A percentile compares a stretch with the other conserved stretches of the same genome.
Evolutionary conservation across 371 early-diverging fungal species (phyloP).

Genomic region (Syncephalastrum contaminatum): DNA sequence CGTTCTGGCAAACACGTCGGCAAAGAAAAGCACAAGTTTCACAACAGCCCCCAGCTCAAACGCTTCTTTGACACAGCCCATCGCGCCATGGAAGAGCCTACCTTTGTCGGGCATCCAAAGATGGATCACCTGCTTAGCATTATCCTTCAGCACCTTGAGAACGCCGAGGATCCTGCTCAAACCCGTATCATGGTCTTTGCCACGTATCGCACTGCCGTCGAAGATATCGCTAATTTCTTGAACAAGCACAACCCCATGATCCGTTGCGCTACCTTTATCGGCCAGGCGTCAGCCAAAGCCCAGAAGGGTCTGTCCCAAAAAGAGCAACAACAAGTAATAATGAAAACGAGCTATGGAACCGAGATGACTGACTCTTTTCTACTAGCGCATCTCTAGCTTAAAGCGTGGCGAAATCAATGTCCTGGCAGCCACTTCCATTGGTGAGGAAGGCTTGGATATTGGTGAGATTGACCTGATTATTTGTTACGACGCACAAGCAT

Average conservation of each 20-base stretch:
- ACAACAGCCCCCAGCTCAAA: constrained; percentile 17
- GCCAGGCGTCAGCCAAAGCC: constrained; percentile 70
- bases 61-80: constrained; percentile 15
- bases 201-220: constrained; percentile 82
- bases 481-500: constrained; percentile 86
- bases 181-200: constrained; percentile 91
- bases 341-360: not conserved
- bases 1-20: constrained; percentile 23
- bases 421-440: constrained; percentile 90
- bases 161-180: constrained; percentile 2
- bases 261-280: constrained; percentile 77
- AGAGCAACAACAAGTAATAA: constrained; percentile 74
- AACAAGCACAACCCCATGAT: constrained; percentile 67
- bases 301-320: constrained; percentile 78
- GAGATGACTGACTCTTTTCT: not conserved
- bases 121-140: constrained; percentile 63
- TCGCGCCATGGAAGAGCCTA: constrained; percentile 29
- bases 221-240: constrained; percentile 75
- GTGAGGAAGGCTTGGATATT: constrained; percentile 97
- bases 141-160: constrained; percentile 67
- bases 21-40: constrained; percentile 15
- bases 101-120: constrained; percentile 84
- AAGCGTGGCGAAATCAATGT: constrained; percentile 76
- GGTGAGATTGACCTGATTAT: constrained; percentile 95
- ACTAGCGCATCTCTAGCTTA: constrained; percentile 45